Evolutionary conservation across 495 filamentous ascomycete species (phyloP).

Genomic region (Penicillium malachiteum): DNA sequence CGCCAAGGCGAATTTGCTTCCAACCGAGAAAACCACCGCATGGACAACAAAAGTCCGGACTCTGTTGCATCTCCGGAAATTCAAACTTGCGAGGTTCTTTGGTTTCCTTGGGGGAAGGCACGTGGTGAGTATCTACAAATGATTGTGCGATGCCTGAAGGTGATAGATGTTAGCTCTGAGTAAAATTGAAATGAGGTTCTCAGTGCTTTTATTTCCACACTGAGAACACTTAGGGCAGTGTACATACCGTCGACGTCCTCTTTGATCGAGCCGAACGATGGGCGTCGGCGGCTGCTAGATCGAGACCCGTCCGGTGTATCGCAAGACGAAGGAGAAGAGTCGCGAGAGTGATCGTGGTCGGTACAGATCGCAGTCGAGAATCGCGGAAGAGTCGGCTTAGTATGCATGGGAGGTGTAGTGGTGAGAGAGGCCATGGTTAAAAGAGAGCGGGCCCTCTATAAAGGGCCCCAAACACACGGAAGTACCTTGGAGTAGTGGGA

Average conservation of each 20-base stretch:
- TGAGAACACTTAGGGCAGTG: not conserved
- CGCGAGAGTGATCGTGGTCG: constrained; percentile 24
- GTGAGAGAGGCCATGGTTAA: constrained; percentile 37
- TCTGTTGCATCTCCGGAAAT: constrained; percentile 38
- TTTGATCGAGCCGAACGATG: constrained; percentile 48
- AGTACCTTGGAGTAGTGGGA: constrained; percentile 15
- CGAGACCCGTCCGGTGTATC: constrained; percentile 41
- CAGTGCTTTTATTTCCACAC: no score
- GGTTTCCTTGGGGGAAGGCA: constrained; percentile 42
- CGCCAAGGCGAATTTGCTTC: constrained; percentile 67
- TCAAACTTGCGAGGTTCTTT: constrained; percentile 44
- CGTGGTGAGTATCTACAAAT: constrained; percentile 66
- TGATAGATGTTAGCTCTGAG: constrained; percentile 10
- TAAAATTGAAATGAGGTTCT: no score
- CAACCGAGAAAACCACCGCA: constrained; percentile 70
- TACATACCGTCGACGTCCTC: constrained; percentile 45
- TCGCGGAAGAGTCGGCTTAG: constrained; percentile 27
- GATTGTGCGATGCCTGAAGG: constrained; percentile 61
- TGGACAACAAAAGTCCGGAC: constrained; percentile 65
- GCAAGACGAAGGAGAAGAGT: constrained; percentile 37
- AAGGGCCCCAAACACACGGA: constrained; percentile 23
- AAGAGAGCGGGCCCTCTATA: constrained; percentile 37
- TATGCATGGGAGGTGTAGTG: constrained; percentile 17
- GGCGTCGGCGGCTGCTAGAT: constrained; percentile 42
- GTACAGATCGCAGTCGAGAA: constrained; percentile 26